Base-by-base conservation (phyloP, 208 protist species). In the Wallacemonas collosoma region DNA sequence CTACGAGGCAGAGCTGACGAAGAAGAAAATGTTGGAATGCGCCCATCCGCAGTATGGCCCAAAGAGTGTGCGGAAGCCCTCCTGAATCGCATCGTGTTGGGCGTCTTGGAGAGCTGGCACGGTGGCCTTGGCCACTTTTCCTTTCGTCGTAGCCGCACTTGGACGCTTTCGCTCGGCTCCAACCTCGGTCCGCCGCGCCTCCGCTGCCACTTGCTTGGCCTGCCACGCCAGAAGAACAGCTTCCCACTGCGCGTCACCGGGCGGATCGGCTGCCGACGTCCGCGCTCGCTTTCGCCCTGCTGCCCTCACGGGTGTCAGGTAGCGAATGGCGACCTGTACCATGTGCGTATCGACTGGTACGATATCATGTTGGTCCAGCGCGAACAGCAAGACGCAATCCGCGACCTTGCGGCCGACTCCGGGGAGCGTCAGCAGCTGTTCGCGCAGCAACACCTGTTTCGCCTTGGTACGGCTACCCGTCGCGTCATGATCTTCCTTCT, bases 321-420 rank as follows among this genome's bases (percentile, higher is more conserved):
- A 94, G 71, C 73, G 64, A 56, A 72, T 68, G 0, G 92, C 89
- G 4, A 94, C 69, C 68, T 96, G 92, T 12, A 83, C 77, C 79
- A 94, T 93, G 78, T 96, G 92, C n/a, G 92, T 96, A 73, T 96
- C 92, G 35, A 95, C 87, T n/a, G 92, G 92, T 8, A 95, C 89
- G 45, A 93, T 7, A 39, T 87, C 72, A n/a, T 81, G 71, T 43
- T 81, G 76, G 45, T 71, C 77, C 14, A 93, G 76, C 2, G 80
- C 79, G 55, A 96, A 96, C 38, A 96, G 82, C 17, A 91, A 72
- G 26, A 94, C 80, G 69, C 92, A 96, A 67, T 96, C 92, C 0
- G 89, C 86, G 50, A 96, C 89, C 61, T 96, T 96, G 0, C 92
- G 76, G 2, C 92, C 92, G 2, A 96, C 86, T 2, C 92, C 92